A percentile compares a stretch with the other conserved stretches of the same genome.
Evolutionary conservation across 768 basidiomycete species (phyloP).

Genomic region (Termitomyces titanicus): DNA sequence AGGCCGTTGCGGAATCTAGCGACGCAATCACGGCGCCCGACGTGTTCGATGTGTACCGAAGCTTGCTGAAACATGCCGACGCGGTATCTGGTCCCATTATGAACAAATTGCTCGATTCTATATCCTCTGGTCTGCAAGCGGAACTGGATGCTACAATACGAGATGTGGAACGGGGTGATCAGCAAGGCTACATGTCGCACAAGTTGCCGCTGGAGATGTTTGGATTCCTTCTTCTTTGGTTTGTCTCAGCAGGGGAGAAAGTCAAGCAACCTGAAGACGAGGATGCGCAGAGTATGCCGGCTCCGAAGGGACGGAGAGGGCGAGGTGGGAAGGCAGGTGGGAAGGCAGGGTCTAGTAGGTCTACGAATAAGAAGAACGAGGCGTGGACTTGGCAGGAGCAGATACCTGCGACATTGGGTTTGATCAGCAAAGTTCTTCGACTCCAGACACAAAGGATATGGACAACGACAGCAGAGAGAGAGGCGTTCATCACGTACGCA

Average conservation of each 20-base stretch:
- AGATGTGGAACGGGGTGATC: slow-evolving; percentile 69
- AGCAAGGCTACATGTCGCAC: slow-evolving; percentile 57
- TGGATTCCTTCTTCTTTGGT: slow-evolving; percentile 91
- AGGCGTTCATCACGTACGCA: slow-evolving; percentile 79
- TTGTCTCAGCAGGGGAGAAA: slow-evolving; percentile 77
- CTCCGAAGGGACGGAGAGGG: slow-evolving; percentile 50
- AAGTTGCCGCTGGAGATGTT: slow-evolving; percentile 84
- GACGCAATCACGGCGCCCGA: slow-evolving; percentile 65
- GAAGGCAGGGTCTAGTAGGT: slow-evolving; percentile 28
- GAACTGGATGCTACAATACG: slow-evolving; percentile 70
- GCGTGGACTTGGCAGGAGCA: slow-evolving; percentile 80
- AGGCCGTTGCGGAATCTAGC: slow-evolving; percentile 71
- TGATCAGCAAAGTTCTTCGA: slow-evolving; percentile 71
- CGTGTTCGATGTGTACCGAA: slow-evolving; percentile 80
- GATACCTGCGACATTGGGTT: slow-evolving; percentile 61
- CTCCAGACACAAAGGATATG: slow-evolving; percentile 77
- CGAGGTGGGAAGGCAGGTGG: slow-evolving; percentile 54
- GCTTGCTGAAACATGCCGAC: slow-evolving; percentile 73
- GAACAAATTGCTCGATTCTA: slow-evolving; percentile 85
- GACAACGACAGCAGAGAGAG: slow-evolving; percentile 83
- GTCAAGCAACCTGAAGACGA: slow-evolving; percentile 51
- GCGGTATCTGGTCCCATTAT: slow-evolving; percentile 61
- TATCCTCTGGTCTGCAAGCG: slow-evolving; percentile 68
- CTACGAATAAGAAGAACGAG: slow-evolving; percentile 41
- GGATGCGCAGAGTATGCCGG: slow-evolving; percentile 31